Percentiles rank a stretch among this genome's conserved stretches.
Evolutionary conservation across 1,284 basidiomycete species (phyloP).

Genomic region (Ceratobasidium theobromae): DNA sequence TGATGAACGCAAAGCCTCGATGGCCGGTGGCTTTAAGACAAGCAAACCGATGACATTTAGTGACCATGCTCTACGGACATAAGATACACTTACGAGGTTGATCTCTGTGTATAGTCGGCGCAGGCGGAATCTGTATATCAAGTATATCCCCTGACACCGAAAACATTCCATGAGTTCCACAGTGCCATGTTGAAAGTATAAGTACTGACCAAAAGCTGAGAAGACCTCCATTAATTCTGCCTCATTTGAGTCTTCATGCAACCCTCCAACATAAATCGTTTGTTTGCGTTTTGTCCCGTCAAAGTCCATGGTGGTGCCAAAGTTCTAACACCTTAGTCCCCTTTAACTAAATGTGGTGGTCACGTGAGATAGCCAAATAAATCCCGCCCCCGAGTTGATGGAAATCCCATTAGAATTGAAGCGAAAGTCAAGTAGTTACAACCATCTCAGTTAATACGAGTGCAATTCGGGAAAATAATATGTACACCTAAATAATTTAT

Average conservation of each 20-base stretch:
- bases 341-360: background rate
- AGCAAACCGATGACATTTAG: conserved; percentile 11
- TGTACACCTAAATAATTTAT: background rate
- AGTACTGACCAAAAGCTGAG: conserved; percentile 67
- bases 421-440: background rate
- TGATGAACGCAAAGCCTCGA: conserved; percentile 80
- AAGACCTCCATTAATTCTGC: conserved; percentile 65
- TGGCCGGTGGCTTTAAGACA: conserved; percentile 62
- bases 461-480: too few relatives aligned
- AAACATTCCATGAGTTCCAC: conserved; percentile 21
- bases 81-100: conserved; percentile 20
- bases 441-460: too few relatives aligned
- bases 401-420: background rate
- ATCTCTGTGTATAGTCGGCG: conserved; percentile 56
- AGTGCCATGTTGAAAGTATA: conserved; percentile 18
- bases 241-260: conserved; percentile 75
- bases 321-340: background rate
- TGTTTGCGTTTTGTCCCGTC: conserved; percentile 79
- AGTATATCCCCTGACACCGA: conserved; percentile 67
- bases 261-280: conserved; percentile 75
- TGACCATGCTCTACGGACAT: background rate
- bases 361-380: conserved; percentile 19
- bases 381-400: background rate
- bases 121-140: conserved; percentile 74
- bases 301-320: conserved; percentile 32